Conservation (phyloP, 108 stramenopile species). For the Nitzschia inconspicua region DNA sequence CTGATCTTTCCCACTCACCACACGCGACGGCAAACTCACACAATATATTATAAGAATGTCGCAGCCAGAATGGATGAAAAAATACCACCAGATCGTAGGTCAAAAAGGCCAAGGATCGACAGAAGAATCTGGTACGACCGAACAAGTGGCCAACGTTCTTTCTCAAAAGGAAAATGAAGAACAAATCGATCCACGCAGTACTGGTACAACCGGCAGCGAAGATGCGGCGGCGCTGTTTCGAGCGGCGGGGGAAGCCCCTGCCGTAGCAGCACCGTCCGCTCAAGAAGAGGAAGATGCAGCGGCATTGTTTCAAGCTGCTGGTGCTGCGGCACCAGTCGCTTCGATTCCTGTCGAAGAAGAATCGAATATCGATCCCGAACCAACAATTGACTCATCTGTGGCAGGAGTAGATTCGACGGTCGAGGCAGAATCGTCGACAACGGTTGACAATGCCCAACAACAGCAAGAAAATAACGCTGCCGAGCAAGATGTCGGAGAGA, state of each 20-base stretch:
- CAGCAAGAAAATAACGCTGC: not conserved
- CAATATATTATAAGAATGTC: too few relatives aligned
- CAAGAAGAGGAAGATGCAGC: not conserved
- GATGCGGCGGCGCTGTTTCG: constrained; percentile 12
- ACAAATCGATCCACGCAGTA: not conserved
- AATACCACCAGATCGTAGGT: constrained; percentile 32
- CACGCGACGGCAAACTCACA: too few relatives aligned
- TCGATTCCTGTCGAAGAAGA: not conserved
- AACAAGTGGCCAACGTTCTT: not conserved
- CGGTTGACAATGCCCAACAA: not conserved
- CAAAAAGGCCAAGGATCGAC: constrained; percentile 15
- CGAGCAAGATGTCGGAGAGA: not conserved
- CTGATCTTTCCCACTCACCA: too few relatives aligned
- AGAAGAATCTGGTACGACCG: not conserved
- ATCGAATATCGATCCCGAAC: not conserved
- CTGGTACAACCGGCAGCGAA: not conserved
- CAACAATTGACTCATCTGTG: not conserved
- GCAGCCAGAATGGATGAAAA: constrained; percentile 33
- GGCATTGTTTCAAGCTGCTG: not conserved
- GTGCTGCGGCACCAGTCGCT: not conserved
- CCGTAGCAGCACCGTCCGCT: not conserved
- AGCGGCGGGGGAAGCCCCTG: not conserved
- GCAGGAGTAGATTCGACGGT: not conserved
- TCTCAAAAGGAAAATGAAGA: not conserved
- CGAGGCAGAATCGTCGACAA: not conserved